Percentiles rank a stretch among this genome's conserved stretches.
These are phyloP conservation scores for Polygonum maritimum DNA, from an alignment of 148 eudicot genomes.

Conservation along the genomic window DNA sequence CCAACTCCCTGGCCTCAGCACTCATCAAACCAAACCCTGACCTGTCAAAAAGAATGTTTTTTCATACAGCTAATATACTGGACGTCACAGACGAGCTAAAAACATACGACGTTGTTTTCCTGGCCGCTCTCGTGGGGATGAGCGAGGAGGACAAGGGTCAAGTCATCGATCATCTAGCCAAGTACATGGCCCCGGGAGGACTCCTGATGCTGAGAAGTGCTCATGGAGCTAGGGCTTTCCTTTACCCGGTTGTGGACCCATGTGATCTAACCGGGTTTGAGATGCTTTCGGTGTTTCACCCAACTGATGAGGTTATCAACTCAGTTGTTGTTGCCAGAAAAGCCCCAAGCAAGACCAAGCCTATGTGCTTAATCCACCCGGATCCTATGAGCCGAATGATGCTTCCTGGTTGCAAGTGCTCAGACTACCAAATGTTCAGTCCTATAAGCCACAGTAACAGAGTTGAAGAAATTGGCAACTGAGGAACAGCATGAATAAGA, in stretches of 20 bases:
- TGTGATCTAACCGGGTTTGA: slow-evolving; percentile 71
- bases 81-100: slow-evolving; percentile 44
- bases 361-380: slow-evolving; percentile 13
- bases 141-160: slow-evolving; percentile 48
- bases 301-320: slow-evolving; percentile 79
- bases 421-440: slow-evolving; percentile 38
- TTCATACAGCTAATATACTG: slow-evolving; percentile 65
- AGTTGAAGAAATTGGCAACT: slow-evolving; percentile 45
- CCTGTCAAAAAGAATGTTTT: slow-evolving; percentile 58
- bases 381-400: slow-evolving; percentile 22
- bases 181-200: slow-evolving; percentile 72
- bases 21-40: slow-evolving; percentile 49
- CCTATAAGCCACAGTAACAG: slow-evolving; percentile 35
- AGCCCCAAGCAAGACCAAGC: slow-evolving; percentile 4
- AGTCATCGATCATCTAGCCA: slow-evolving; percentile 55
- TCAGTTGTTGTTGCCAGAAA: slow-evolving; percentile 73
- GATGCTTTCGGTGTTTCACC: slow-evolving; percentile 65
- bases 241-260: slow-evolving; percentile 76
- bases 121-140: slow-evolving; percentile 95
- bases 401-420: slow-evolving; percentile 56
- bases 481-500: slow-evolving; percentile 25
- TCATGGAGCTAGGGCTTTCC: slow-evolving; percentile 80
- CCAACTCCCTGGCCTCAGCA: slow-evolving; percentile 57
- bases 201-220: slow-evolving; percentile 81
- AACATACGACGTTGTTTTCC: slow-evolving; percentile 62